Evolutionary conservation across 805 yeast species (phyloP), one percentile per base, ranked within the genome.

Genomic region (Cyberlindnera petersonii): DNA sequence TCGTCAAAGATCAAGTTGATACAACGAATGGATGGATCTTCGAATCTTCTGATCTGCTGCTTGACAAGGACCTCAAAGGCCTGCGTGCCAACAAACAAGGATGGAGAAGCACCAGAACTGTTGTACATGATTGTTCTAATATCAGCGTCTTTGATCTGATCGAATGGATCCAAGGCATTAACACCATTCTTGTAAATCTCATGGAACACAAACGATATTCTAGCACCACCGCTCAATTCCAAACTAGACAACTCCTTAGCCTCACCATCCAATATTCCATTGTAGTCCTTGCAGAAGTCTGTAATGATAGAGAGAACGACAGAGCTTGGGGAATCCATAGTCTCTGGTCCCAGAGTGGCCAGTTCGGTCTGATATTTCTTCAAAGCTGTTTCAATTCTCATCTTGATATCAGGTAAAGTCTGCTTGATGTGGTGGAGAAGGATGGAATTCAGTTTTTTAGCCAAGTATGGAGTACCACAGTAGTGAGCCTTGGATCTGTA

Each of bases 391-490:
- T 87, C 94, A 54, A 89, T 85, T 63, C 91, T 81, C 63, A 84
- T 75, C 65, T 88, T 93, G 55, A 93, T 93, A 50, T 93, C 98
- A 14, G 98, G 98, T 58, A 84, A 68, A 8, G 88, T 83, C 39
- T 82, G 78, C 62, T 84, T 80, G 63, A 93, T 93, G 65, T 93
- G 98, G 59, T 82, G 87, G 65, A 87, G 72, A 53, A 93, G 74
- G 52, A 93, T 86, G 30, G 83, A 79, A 64, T 86, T 93, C 58
- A 93, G 75, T 64, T 88, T 86, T 60, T 87, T 85, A 37, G 98
- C 96, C 59, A 93, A 71, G 63, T 83, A 93, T 28, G 97, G 97
- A n/a, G 98, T 93, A 63, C 98, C 98, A 65, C 98, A 93, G 67
- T 80, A 91, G 57, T 86, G 94, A 7, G 97, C 91, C 61, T 91